Evolutionary conservation across 805 yeast genomes (phyloP).

Genomic region (Candida parachauliodes): DNA sequence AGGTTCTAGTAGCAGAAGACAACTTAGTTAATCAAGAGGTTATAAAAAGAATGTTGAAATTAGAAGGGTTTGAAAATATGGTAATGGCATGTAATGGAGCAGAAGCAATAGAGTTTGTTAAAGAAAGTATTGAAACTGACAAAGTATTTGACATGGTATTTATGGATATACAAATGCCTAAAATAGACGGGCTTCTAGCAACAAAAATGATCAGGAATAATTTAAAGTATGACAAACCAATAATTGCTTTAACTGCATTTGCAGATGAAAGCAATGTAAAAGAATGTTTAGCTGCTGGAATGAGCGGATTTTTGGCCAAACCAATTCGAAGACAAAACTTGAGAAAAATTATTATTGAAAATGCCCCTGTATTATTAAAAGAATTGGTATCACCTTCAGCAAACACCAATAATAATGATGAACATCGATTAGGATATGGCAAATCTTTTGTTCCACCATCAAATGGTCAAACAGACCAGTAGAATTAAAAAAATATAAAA

Average conservation of each 20-base stretch:
- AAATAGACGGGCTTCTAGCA: conserved; percentile 53
- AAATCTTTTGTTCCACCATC: too few relatives aligned
- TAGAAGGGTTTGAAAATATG: conserved; percentile 52
- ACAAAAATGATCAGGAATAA: conserved; percentile 61
- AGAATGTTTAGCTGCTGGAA: conserved; percentile 81
- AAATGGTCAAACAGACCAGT: too few relatives aligned
- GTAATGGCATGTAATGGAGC: conserved; percentile 47
- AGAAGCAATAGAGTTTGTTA: conserved; percentile 25
- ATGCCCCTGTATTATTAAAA: conserved; percentile 33
- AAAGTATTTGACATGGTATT: conserved; percentile 48
- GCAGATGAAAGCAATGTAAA: conserved; percentile 88
- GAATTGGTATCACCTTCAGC: too few relatives aligned
- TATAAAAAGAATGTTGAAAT: conserved; percentile 46
- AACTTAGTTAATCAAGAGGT: conserved; percentile 46
- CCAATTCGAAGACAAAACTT: conserved; percentile 76
- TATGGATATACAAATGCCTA: conserved; percentile 56
- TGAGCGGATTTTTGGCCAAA: conserved; percentile 86
- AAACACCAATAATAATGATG: too few relatives aligned
- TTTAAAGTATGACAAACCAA: conserved; percentile 61
- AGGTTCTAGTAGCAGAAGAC: conserved; percentile 54
- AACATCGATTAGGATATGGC: too few relatives aligned
- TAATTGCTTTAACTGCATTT: conserved; percentile 91
- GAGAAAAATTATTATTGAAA: conserved; percentile 50
- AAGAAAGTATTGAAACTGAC: conserved; percentile 27
- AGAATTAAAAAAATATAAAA: too few relatives aligned